Evolutionary conservation across 345 rosid genomes (phyloP).

Genomic region (Microthlaspi erraticum): DNA sequence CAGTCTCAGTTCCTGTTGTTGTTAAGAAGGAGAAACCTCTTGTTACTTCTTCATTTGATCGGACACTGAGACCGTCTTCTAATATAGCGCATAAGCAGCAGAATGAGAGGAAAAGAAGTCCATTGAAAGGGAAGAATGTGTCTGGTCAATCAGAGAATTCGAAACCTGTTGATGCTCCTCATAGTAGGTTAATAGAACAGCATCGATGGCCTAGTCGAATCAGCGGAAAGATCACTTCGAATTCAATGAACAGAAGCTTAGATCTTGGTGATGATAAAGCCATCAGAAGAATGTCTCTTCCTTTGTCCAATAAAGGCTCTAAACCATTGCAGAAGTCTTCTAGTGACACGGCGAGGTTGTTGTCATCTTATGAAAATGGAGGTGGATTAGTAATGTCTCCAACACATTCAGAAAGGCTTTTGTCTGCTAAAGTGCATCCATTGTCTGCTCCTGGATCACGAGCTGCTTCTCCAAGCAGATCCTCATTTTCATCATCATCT

Average conservation of each 20-base stretch:
- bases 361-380: slow-evolving; percentile 48
- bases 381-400: slow-evolving; percentile 46
- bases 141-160: slow-evolving; percentile 85
- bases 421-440: slow-evolving; percentile 57
- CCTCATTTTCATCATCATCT: slow-evolving; percentile 49
- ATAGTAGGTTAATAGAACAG: slow-evolving; percentile 70
- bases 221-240: slow-evolving; percentile 59
- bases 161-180: slow-evolving; percentile 67
- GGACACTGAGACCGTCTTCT: slow-evolving; percentile 79
- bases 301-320: slow-evolving; percentile 42
- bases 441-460: slow-evolving; percentile 54
- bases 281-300: slow-evolving; percentile 48
- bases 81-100: slow-evolving; percentile 65
- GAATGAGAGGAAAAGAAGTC: slow-evolving; percentile 78
- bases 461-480: slow-evolving; percentile 73
- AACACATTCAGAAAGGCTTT: slow-evolving; percentile 51
- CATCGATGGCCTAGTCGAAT: slow-evolving; percentile 86
- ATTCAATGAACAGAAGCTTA: slow-evolving; percentile 54
- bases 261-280: slow-evolving; percentile 64
- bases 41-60: slow-evolving; percentile 56
- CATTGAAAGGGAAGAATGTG: slow-evolving; percentile 70
- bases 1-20: slow-evolving; percentile 69
- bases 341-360: slow-evolving; percentile 57
- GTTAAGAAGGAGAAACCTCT: slow-evolving; percentile 81
- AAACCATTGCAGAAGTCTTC: slow-evolving; percentile 58